A percentile compares a stretch with the other conserved stretches of the same genome.
phyloP scores from a whole-genome alignment of 1,284 basidiomycete species.

The Ceratorhiza oryzae-sativae region DNA sequence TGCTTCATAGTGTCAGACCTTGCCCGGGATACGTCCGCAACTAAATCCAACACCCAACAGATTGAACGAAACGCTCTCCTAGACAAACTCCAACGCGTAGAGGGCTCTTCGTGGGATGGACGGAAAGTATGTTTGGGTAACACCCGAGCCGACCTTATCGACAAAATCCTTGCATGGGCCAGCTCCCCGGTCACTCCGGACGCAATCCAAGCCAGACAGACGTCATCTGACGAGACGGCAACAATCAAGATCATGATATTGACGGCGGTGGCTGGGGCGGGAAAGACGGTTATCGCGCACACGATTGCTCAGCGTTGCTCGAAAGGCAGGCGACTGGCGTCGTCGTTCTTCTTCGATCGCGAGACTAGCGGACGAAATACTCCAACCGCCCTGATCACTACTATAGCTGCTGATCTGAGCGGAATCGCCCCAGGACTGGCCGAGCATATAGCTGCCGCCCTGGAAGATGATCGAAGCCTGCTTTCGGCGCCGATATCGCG shows the following conservation, averaged over 20 bases:
- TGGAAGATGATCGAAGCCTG: not conserved
- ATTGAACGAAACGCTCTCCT: not conserved
- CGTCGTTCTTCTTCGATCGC: constrained; percentile 40
- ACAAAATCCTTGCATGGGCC: not conserved
- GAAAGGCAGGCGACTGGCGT: not conserved
- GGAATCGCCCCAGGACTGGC: not conserved
- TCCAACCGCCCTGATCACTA: not conserved
- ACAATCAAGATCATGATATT: constrained; percentile 7
- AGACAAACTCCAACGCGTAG: not conserved
- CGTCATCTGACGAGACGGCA: not conserved
- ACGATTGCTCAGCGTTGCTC: not conserved
- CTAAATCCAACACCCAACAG: not conserved
- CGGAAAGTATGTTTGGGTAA: not conserved
- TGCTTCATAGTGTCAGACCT: too few relatives aligned
- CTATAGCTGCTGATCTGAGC: constrained; percentile 5
- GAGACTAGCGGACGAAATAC: not conserved
- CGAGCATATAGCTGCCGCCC: not conserved
- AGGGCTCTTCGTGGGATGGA: constrained; percentile 9
- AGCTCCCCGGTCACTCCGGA: not conserved
- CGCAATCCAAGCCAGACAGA: not conserved
- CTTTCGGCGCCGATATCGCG: not conserved
- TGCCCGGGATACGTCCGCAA: not conserved
- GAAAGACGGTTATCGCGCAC: constrained; percentile 20
- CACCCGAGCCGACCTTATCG: not conserved
- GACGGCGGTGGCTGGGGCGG: not conserved